These are phyloP conservation scores for Orobanche coerulescens DNA, from an alignment of 257 asterid species.

Conservation along the genomic window DNA sequence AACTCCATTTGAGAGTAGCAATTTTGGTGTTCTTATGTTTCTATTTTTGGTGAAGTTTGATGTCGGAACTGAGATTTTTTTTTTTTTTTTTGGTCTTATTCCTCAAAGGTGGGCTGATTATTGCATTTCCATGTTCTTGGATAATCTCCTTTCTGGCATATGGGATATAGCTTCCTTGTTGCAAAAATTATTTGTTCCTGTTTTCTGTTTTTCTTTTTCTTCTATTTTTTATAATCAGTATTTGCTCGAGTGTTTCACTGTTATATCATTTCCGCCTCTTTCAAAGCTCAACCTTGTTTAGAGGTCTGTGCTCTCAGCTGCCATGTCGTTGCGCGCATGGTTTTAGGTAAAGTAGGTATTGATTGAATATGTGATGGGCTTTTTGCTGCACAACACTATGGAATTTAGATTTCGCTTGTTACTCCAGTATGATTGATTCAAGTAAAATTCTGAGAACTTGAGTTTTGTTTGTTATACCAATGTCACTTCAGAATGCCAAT, in stretches of 20 bases:
- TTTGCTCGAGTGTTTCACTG: slow-evolving; percentile 12
- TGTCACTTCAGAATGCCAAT: too few relatives aligned
- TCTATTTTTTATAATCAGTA: not conserved
- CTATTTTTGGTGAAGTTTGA: slow-evolving; percentile 1
- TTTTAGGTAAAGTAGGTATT: slow-evolving; percentile 11
- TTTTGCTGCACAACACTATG: not conserved
- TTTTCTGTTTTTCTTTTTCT: not conserved
- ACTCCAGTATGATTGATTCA: not conserved
- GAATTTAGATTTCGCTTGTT: not conserved
- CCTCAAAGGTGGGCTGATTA: slow-evolving; percentile 14
- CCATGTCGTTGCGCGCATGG: too few relatives aligned
- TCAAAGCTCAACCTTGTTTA: slow-evolving; percentile 1
- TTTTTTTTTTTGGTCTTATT: not conserved
- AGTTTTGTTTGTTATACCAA: not conserved
- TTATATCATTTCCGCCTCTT: not conserved
- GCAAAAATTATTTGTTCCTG: not conserved
- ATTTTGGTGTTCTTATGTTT: not conserved
- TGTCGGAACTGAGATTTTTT: slow-evolving; percentile 18
- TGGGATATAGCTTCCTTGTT: not conserved
- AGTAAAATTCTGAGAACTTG: too few relatives aligned
- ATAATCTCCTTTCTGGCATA: slow-evolving; percentile 17
- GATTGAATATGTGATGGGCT: slow-evolving; percentile 7
- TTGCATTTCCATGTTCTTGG: slow-evolving; percentile 15
- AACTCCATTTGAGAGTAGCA: not conserved
- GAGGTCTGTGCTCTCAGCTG: not conserved